phyloP scores from a whole-genome alignment of 768 basidiomycete species.

The Russula abietina region DNA sequence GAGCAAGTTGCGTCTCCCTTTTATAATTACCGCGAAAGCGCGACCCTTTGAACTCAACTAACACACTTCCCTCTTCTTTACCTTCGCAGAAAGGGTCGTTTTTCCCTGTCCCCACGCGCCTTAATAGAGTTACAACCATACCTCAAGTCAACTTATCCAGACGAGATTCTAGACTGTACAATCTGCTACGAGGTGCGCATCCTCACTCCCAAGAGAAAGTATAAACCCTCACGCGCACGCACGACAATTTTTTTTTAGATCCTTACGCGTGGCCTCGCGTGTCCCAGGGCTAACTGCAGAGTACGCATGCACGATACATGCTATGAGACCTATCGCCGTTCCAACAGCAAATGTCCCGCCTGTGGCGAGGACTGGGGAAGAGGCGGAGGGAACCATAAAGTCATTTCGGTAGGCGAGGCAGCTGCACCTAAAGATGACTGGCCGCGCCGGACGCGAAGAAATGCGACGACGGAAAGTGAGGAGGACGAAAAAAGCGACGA shows the following conservation, averaged over 20 bases:
- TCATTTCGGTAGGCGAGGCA: conserved; percentile 60
- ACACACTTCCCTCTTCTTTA: not conserved
- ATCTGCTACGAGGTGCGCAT: conserved; percentile 60
- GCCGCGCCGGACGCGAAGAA: conserved; percentile 22
- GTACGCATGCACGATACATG: conserved; percentile 61
- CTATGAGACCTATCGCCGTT: conserved; percentile 45
- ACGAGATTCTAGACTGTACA: conserved; percentile 66
- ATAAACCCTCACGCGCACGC: not conserved
- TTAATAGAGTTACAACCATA: conserved; percentile 69
- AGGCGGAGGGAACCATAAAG: conserved; percentile 37
- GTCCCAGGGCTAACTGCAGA: conserved; percentile 56
- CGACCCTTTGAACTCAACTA: not conserved
- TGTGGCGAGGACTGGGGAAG: conserved; percentile 58
- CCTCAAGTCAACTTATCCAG: conserved; percentile 64
- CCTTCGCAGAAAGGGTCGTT: conserved; percentile 47
- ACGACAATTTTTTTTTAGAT: conserved; percentile 37
- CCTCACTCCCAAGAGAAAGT: too few species aligned
- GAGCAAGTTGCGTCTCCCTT: conserved; percentile 55
- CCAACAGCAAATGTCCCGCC: conserved; percentile 45
- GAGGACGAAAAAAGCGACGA: conserved; percentile 43
- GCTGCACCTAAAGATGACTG: conserved; percentile 22
- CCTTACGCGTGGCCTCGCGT: conserved; percentile 62
- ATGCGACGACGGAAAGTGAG: conserved; percentile 39
- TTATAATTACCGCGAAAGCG: not conserved
- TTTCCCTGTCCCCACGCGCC: conserved; percentile 69